Evolutionary conservation across 1,284 basidiomycete species (phyloP), one percentile per base, ranked within the genome.

Genomic region (Cystobasidium slooffiae): DNA sequence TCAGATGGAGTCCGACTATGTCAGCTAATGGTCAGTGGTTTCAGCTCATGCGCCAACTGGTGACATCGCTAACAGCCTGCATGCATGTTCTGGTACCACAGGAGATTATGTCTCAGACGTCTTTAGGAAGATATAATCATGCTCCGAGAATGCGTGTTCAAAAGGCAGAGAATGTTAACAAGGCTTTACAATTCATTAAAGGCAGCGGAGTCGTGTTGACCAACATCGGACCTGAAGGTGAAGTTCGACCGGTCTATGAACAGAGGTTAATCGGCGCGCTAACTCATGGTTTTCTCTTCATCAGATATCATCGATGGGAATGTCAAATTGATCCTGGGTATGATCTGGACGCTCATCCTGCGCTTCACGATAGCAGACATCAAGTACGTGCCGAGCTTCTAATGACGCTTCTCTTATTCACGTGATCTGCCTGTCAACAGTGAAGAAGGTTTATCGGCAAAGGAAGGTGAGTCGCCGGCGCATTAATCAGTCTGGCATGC

Each of bases 341-440:
- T 98, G 92, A 98, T 99, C 79, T 99, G 96, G 96, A 97, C 94
- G 0, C 87, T 99, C 51, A 96, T 99, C 81, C 87, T 97, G 44
- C 90, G 94, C 3, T 99, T 98, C 83, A 97, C 95, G 31, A 98
- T 99, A 78, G 94, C 96, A 18, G 94, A 96, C 80, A 98, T 99
- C 84, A 96, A 89, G 93, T 94, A 79, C 75, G 88, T 84, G 58
- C 12, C 18, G 44, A 16, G 2, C 22, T 37, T 24, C 53, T 18
- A 14, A 18, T 22, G 5, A 18, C 39, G n/a, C 20, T 14, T 62
- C n/a, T 37, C 9, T 3, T n/a, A 37, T 14, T 61, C 39, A 68
- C 52, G 44, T 52, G 6, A 41, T 37, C 10, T 14, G 6, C 5
- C 22, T 6, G 10, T 46, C 74, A 73, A 80, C 83, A 97, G 94